These are phyloP conservation scores for Scheffersomyces segobiensis DNA, from an alignment of 1,139 yeast genomes.

Conservation along the genomic window DNA sequence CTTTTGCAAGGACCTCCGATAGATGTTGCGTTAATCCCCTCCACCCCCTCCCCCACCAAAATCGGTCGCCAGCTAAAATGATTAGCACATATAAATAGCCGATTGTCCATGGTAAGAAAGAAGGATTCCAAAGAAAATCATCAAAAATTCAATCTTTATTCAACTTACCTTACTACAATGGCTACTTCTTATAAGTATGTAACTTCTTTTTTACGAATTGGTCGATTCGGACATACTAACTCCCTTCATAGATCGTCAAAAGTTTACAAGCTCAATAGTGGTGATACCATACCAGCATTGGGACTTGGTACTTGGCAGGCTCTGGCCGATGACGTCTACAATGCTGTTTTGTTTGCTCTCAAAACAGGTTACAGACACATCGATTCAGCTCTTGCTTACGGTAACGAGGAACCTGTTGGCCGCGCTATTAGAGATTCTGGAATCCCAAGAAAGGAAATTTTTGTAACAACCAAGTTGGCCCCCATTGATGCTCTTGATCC, in stretches of 20 bases:
- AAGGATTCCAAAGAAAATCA: neutral
- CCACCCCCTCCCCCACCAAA: neutral
- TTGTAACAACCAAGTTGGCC: constrained; percentile 82
- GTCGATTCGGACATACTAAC: neutral
- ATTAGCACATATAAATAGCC: neutral
- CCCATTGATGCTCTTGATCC: constrained; percentile 63
- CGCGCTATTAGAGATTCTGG: constrained; percentile 62
- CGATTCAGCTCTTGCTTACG: constrained; percentile 72
- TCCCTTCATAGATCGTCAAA: constrained; percentile 9
- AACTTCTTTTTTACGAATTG: neutral
- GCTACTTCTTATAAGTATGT: neutral
- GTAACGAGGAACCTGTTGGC: constrained; percentile 71
- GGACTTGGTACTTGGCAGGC: constrained; percentile 86
- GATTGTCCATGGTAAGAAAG: neutral
- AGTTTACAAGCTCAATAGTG: constrained; percentile 55
- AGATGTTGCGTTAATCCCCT: neutral
- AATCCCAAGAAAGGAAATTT: constrained; percentile 68
- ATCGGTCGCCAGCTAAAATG: neutral
- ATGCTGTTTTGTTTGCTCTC: constrained; percentile 64
- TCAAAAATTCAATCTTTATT: neutral
- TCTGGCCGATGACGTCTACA: constrained; percentile 57
- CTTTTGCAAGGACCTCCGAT: neutral
- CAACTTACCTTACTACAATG: neutral
- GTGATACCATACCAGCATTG: constrained; percentile 62
- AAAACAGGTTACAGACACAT: constrained; percentile 75